These are phyloP conservation scores for Candida albicans DNA, from an alignment of 1,139 yeast species.

Conservation along the genomic window DNA sequence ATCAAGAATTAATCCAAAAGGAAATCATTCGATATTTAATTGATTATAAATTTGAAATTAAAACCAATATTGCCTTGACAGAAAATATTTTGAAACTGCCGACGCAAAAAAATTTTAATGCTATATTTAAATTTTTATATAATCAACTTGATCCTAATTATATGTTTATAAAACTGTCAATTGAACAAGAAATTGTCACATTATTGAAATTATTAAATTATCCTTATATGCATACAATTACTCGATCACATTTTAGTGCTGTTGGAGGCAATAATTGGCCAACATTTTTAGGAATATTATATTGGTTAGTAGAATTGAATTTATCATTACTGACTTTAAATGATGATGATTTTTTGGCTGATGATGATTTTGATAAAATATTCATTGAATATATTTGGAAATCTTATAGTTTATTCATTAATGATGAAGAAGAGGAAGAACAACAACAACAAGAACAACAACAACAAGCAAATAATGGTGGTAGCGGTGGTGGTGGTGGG, in stretches of 20 bases:
- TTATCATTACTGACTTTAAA: slow-evolving; percentile 42
- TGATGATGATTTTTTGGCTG: slow-evolving; percentile 27
- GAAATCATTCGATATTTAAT: slow-evolving; percentile 67
- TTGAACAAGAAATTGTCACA: slow-evolving; percentile 75
- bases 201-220: slow-evolving; percentile 66
- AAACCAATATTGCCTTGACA: slow-evolving; percentile 69
- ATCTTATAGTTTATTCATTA: slow-evolving; percentile 67
- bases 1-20: slow-evolving; percentile 63
- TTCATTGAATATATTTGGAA: slow-evolving; percentile 65
- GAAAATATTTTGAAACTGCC: slow-evolving; percentile 70
- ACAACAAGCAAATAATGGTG: no score
- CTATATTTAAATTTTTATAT: slow-evolving; percentile 79
- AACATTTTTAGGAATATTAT: slow-evolving; percentile 72
- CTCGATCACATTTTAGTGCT: slow-evolving; percentile 83
- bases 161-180: slow-evolving; percentile 50
- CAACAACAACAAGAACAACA: no score
- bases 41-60: slow-evolving; percentile 66
- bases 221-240: slow-evolving; percentile 79
- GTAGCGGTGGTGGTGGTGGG: no score
- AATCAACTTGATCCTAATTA: slow-evolving; percentile 78
- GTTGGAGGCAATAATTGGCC: slow-evolving; percentile 95
- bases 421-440: slow-evolving; percentile 63
- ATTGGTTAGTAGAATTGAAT: slow-evolving; percentile 71
- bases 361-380: slow-evolving; percentile 54
- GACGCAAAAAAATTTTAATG: slow-evolving; percentile 82